phyloP scores from a whole-genome alignment of 768 basidiomycete species.

The Rubroboletus pulcherrimus region DNA sequence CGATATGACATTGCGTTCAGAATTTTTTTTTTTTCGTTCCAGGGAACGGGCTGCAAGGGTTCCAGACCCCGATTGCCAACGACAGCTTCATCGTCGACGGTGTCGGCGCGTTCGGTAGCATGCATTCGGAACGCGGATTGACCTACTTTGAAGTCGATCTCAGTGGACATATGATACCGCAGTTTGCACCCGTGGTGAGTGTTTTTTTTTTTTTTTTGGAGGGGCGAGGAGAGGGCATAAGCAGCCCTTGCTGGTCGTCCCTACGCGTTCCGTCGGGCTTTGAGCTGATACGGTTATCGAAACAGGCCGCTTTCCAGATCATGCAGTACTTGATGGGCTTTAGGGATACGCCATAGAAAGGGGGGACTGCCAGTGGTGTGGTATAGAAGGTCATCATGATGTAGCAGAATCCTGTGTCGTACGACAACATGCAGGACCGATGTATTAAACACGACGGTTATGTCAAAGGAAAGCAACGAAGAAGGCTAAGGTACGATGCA shows the following conservation, averaged over 20 bases:
- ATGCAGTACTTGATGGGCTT: slow-evolving; percentile 69
- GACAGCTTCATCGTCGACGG: slow-evolving; percentile 72
- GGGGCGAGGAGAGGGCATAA: too few relatives aligned
- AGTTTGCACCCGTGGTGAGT: slow-evolving; percentile 59
- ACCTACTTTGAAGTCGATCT: slow-evolving; percentile 65
- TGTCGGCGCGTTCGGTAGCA: slow-evolving; percentile 61
- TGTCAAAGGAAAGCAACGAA: too few relatives aligned
- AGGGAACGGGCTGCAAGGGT: slow-evolving; percentile 67
- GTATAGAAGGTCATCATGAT: not conserved
- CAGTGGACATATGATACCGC: slow-evolving; percentile 75
- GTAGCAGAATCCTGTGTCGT: not conserved
- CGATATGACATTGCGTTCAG: not conserved
- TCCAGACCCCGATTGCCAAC: slow-evolving; percentile 61
- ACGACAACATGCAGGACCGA: not conserved
- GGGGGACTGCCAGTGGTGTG: too few relatives aligned
- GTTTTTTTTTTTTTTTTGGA: too few relatives aligned
- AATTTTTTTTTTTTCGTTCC: not conserved
- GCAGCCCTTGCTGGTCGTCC: too few relatives aligned
- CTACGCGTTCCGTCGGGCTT: not conserved
- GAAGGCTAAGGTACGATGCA: not conserved
- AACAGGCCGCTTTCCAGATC: slow-evolving; percentile 62
- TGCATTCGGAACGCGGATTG: slow-evolving; percentile 64
- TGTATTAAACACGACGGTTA: not conserved
- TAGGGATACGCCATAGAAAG: slow-evolving; percentile 39
- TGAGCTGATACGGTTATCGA: not conserved